Evolutionary conservation across 805 yeast genomes (phyloP), one percentile per base, ranked within the genome.

Genomic region (Hanseniaspora thailandica): DNA sequence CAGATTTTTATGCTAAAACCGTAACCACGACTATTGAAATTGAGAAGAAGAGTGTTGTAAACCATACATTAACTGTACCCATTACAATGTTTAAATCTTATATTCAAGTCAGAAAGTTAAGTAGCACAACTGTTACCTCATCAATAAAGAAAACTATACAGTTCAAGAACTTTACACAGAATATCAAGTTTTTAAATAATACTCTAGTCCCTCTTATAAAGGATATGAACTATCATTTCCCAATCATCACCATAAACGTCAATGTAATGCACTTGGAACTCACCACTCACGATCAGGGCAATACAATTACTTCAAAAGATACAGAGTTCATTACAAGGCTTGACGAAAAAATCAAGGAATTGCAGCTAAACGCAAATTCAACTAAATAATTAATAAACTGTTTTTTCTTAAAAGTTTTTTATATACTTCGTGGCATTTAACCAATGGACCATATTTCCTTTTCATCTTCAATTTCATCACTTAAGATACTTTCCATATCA

Each of bases 371-470:
- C 33, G 12, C 33, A 30, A 30, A 30, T n/a, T n/a, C n/a, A n/a
- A n/a, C n/a, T n/a, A n/a, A n/a, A n/a, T n/a, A n/a, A 33, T n/a
- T 2, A 13, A 33, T 33, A 13, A 48, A 41, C 20, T 33, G 47
- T 28, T 15, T 30, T 26, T 33, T 33, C 5, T 33, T 10, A 31
- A 35, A 36, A 4, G 10, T 2, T 55, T 55, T 5, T 28, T 52
- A 52, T 56, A 57, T 35, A 43, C 33, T 38, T 46, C 1, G 25
- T 26, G 8, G 15, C 3, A 15, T 17, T 12, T 44, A 45, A 30
- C 94, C 93, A 59, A 86, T 82, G 5, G 90, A 81, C 96, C 95
- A 87, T 26, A 88, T 81, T 66, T 89, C 96, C 47, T 67, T 70
- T 63, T 84, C 93, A 65, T 89, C 96, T 69, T 88, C 97, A 61